Conservation (phyloP, 192 early-diverging fungal species). For the Phycomyces nitens region DNA sequence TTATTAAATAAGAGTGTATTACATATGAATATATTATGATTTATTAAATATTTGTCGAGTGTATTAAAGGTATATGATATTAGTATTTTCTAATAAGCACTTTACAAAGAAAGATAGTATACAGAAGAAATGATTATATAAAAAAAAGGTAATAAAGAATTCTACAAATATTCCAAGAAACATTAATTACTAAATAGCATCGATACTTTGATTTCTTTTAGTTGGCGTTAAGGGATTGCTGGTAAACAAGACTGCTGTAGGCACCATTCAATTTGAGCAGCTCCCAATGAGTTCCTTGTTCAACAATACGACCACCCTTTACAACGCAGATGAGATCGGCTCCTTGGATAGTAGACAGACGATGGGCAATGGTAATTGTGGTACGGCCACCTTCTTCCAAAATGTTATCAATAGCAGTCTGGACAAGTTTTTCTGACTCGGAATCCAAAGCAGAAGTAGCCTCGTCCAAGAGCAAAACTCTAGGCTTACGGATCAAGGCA, state of each 20-base stretch:
- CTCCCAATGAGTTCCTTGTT: constrained; percentile 61
- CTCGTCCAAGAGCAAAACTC: constrained; percentile 82
- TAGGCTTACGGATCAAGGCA: constrained; percentile 82
- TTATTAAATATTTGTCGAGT: too few species aligned
- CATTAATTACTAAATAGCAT: too few species aligned
- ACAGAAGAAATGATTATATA: too few species aligned
- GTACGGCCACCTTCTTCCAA: constrained; percentile 58
- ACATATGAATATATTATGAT: too few species aligned
- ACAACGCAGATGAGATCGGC: constrained; percentile 69
- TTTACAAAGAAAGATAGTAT: too few species aligned
- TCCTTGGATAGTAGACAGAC: constrained; percentile 68
- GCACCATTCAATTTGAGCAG: constrained; percentile 52
- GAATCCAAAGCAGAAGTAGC: constrained; percentile 76
- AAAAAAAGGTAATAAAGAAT: too few species aligned
- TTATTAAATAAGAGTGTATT: too few species aligned
- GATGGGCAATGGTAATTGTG: constrained; percentile 72
- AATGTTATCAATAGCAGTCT: constrained; percentile 66
- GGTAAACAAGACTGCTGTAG: constrained; percentile 63
- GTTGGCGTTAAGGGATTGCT: constrained; percentile 50
- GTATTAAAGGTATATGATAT: too few species aligned
- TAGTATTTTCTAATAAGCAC: too few species aligned
- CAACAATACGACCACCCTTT: constrained; percentile 60
- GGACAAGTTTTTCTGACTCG: constrained; percentile 68
- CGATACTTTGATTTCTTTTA: too few species aligned
- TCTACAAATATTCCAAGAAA: too few species aligned